A percentile compares a stretch with the other conserved stretches of the same genome.
These are phyloP conservation scores for Vaccinium vitisidaea DNA, from an alignment of 148 eudicot genomes.

Conservation along the genomic window DNA sequence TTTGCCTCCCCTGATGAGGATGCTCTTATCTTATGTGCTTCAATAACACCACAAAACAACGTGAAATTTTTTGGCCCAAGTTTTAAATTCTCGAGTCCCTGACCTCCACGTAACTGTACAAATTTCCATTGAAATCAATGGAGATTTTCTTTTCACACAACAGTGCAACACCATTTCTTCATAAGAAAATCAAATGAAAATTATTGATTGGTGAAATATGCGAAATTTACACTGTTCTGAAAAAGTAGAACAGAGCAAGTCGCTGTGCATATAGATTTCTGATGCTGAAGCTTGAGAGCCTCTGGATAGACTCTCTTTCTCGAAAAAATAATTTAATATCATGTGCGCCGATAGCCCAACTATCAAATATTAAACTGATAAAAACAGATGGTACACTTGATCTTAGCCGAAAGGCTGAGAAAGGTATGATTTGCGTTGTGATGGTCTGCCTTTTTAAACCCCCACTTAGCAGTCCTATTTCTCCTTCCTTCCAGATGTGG, in stretches of 20 bases:
- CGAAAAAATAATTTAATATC: neutral
- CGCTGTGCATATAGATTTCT: too few relatives aligned
- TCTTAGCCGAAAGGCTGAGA: constrained; percentile 85
- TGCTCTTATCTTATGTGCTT: neutral
- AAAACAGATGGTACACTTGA: constrained; percentile 55
- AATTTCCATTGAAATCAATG: too few relatives aligned
- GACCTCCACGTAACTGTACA: neutral
- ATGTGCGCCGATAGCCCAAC: neutral
- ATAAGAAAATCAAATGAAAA: too few relatives aligned
- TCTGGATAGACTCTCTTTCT: neutral
- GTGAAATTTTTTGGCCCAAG: neutral
- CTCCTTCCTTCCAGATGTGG: neutral
- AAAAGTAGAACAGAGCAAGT: too few relatives aligned
- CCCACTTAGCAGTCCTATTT: neutral
- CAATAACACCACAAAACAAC: neutral
- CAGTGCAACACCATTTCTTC: too few relatives aligned
- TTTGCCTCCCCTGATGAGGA: too few relatives aligned
- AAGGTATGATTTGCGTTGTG: constrained; percentile 20
- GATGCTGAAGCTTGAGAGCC: neutral
- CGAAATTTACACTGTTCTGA: too few relatives aligned
- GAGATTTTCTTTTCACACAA: too few relatives aligned
- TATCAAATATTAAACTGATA: constrained; percentile 6
- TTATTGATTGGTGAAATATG: too few relatives aligned
- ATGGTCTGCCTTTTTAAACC: neutral
- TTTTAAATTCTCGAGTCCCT: neutral